Conservation (phyloP, 345 rosid species). For the Camelina neglecta region DNA sequence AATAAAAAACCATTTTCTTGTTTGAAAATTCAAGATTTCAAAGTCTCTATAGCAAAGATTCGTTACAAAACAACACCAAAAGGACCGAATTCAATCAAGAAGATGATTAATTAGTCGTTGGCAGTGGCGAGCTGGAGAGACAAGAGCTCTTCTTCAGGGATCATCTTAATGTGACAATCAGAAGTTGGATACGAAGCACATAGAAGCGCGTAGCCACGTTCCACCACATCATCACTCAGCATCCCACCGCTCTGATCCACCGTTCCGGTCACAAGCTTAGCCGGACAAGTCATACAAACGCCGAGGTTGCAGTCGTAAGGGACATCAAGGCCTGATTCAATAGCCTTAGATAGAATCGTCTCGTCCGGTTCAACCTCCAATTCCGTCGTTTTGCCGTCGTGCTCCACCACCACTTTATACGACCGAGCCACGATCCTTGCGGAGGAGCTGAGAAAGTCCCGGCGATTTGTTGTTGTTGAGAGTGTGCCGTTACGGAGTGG, state of each 20-base stretch:
- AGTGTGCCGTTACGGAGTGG: slow-evolving; percentile 34
- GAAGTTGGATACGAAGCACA: slow-evolving; percentile 86
- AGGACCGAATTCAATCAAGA: background rate
- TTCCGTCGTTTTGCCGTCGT: slow-evolving; percentile 67
- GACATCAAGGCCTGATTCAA: slow-evolving; percentile 72
- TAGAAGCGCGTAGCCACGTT: slow-evolving; percentile 77
- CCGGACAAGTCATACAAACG: slow-evolving; percentile 99
- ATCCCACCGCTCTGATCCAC: slow-evolving; percentile 98
- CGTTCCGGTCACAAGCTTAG: slow-evolving; percentile 64
- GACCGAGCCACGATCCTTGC: slow-evolving; percentile 45
- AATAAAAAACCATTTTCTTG: background rate
- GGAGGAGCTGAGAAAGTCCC: background rate
- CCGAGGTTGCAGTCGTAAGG: slow-evolving; percentile 97
- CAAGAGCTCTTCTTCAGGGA: slow-evolving; percentile 91
- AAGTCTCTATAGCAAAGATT: background rate
- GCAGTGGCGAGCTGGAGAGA: slow-evolving; percentile 88
- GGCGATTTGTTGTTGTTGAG: slow-evolving; percentile 1
- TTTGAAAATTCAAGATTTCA: background rate
- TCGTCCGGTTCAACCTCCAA: slow-evolving; percentile 87
- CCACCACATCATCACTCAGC: slow-evolving; percentile 98
- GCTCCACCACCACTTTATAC: slow-evolving; percentile 82
- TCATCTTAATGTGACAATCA: slow-evolving; percentile 79
- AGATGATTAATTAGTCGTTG: slow-evolving; percentile 53
- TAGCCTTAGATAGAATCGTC: slow-evolving; percentile 78
- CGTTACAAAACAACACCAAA: background rate